Base-by-base conservation (phyloP, 1,284 basidiomycete species). In the Trametes pubescens region DNA sequence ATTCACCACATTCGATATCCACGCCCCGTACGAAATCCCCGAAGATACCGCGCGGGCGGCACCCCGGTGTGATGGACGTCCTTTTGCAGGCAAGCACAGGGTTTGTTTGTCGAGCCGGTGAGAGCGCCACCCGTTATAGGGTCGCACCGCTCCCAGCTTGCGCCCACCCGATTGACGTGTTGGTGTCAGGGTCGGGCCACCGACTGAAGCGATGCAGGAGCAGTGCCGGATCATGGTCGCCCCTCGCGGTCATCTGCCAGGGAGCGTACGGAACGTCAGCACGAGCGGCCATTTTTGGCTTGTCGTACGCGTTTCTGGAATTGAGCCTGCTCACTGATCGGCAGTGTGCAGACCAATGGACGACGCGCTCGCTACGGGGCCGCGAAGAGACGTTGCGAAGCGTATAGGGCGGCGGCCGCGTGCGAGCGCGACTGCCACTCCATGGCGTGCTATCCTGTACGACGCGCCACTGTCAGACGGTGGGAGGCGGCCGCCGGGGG, bases 121-220 rank as follows among this genome's bases (percentile, higher is more conserved):
- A 26, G 26, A 14, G 16, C 18, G 29, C 18, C 18, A 5, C 49
- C 24, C 10, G 32, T n/a, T 51, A 51, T 51, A 29, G 49, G 6
- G 11, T 13, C 10, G 26, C 34, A n/a, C 49, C 29, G 26, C 49
- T 35, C 49, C 49, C 49, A 34, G 49, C 24, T 21, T 16, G 6
- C 16, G 32, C 9, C 32, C 29, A 16, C 32, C 16, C 29, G 49
- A 18, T 51, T 51, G 49, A 51, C 49, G n/a, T 34, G 29, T 51
- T 8, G 1, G 32, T 29, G 18, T 34, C 11, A 32, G 49, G 49
- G 49, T 51, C 49, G 49, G 4, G 29, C 49, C 6, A 1, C 18
- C 49, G 49, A 9, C 29, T 35, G 49, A 51, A 51, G 49, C 49
- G 49, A 24, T 51, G 49, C 29, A 14, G 29, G 32, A n/a, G 49